Evolutionary conservation across 352 stramenopile genomes (phyloP).

Genomic region (Saprolegnia diclina): DNA sequence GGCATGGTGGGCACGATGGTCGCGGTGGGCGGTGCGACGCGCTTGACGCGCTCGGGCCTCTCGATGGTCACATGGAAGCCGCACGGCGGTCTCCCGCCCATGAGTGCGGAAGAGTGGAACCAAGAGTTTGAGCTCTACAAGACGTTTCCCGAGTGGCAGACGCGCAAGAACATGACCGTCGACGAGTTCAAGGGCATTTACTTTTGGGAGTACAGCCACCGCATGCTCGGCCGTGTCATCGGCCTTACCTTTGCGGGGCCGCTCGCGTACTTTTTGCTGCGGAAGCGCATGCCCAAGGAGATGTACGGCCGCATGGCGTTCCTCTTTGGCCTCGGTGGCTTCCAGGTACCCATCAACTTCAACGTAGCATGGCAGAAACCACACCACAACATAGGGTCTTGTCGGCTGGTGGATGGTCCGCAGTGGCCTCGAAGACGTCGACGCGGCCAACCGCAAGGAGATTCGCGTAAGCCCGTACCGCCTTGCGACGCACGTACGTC

Average conservation of each 20-base stretch:
- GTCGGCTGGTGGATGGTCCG: slow-evolving; percentile 99
- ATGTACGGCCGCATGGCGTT: slow-evolving; percentile 61
- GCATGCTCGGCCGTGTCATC: slow-evolving; percentile 95
- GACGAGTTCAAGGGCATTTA: slow-evolving; percentile 99
- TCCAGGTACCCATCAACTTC: slow-evolving; percentile 39
- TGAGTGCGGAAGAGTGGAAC: slow-evolving; percentile 91
- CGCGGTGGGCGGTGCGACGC: slow-evolving; percentile 94
- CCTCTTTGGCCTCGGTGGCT: slow-evolving; percentile 57
- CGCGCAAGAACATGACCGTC: slow-evolving; percentile 91
- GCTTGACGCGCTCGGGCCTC: slow-evolving; percentile 95
- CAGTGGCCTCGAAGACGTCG: slow-evolving; percentile 94
- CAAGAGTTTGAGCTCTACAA: slow-evolving; percentile 98
- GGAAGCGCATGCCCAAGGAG: slow-evolving; percentile 70
- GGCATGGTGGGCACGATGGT: slow-evolving; percentile 96
- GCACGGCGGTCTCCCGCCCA: slow-evolving; percentile 89
- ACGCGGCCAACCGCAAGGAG: slow-evolving; percentile 83
- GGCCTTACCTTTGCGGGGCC: slow-evolving; percentile 91
- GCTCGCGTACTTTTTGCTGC: slow-evolving; percentile 89
- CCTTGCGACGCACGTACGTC: slow-evolving; percentile 89
- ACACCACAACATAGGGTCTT: slow-evolving; percentile 57
- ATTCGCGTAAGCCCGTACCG: slow-evolving; percentile 97
- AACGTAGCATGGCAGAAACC: slow-evolving; percentile 1
- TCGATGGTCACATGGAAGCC: slow-evolving; percentile 98
- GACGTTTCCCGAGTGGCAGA: slow-evolving; percentile 96
- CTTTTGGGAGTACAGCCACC: slow-evolving; percentile 94